A percentile compares a stretch with the other conserved stretches of the same genome.
phyloP scores from a whole-genome alignment of 2,329 filamentous ascomycete species.

The Epichloe amarillans region DNA sequence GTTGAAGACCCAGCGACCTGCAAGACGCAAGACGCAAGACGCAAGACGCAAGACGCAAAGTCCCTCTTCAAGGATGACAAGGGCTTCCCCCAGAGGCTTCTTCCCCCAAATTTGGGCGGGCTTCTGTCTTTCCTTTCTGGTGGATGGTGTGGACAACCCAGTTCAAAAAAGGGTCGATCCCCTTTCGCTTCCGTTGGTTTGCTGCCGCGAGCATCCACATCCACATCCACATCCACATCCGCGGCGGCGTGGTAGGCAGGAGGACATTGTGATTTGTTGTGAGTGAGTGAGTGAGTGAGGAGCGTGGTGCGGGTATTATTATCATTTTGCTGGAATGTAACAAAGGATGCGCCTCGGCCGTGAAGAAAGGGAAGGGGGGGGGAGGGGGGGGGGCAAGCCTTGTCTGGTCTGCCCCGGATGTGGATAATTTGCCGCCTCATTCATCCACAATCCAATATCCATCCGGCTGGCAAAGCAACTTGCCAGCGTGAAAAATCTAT shows the following conservation, averaged over 20 bases:
- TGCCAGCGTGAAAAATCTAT: constrained; percentile 2
- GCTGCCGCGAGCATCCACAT: background rate
- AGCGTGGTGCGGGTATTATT: background rate
- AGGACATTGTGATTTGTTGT: background rate
- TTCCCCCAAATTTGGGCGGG: too few species aligned
- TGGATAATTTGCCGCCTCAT: constrained; percentile 6
- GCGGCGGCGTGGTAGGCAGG: background rate
- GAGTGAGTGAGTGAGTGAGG: too few species aligned
- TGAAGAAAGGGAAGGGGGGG: background rate
- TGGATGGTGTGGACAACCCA: background rate
- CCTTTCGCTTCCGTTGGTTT: background rate
- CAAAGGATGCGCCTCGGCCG: background rate
- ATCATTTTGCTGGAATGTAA: constrained; percentile 1
- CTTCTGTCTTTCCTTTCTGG: too few species aligned
- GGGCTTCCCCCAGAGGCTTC: too few species aligned
- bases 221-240: background rate
- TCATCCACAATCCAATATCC: constrained; percentile 1
- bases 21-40: too few species aligned
- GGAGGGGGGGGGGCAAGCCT: too few species aligned
- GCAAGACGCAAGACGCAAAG: too few species aligned
- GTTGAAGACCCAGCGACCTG: too few species aligned
- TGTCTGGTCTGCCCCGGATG: background rate
- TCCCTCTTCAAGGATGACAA: too few species aligned
- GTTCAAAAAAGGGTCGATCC: too few species aligned
- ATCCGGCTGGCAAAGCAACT: background rate